These are phyloP conservation scores for Mucor circinelloides DNA, from an alignment of 371 early-diverging fungal species.

Conservation along the genomic window DNA sequence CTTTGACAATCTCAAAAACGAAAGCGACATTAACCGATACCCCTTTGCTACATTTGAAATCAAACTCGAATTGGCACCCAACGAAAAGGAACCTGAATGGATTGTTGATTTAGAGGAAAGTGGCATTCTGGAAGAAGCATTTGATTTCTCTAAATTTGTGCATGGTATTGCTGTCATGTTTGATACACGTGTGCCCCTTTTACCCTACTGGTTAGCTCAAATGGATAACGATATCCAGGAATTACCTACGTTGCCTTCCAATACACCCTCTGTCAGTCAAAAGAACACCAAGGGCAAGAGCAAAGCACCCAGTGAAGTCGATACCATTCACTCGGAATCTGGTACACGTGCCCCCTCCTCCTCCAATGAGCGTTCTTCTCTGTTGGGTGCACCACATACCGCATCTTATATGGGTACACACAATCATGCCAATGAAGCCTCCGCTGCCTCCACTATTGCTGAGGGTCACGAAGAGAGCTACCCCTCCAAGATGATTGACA, in stretches of 20 bases:
- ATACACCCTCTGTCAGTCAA: conserved; percentile 13
- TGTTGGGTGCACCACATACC: conserved; percentile 14
- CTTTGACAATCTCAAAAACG: conserved; percentile 72
- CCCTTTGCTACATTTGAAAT: conserved; percentile 99
- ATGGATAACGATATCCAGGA: conserved; percentile 88
- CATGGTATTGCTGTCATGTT: conserved; percentile 96
- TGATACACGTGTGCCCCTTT: conserved; percentile 81
- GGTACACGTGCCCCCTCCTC: conserved; percentile 13
- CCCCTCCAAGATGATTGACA: conserved; percentile 16
- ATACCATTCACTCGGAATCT: conserved; percentile 9
- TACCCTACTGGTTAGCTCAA: conserved; percentile 94
- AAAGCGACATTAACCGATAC: conserved; percentile 87
- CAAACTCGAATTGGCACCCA: conserved; percentile 92
- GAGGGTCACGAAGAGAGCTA: not conserved
- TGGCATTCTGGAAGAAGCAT: conserved; percentile 94
- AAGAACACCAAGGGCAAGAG: conserved; percentile 11
- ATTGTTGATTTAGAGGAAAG: conserved; percentile 89
- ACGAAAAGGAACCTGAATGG: conserved; percentile 94
- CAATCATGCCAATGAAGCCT: not conserved
- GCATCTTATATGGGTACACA: conserved; percentile 15
- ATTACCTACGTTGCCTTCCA: conserved; percentile 32
- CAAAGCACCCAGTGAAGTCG: conserved; percentile 17
- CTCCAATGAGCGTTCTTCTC: conserved; percentile 33
- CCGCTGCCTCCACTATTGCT: not conserved
- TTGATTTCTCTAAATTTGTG: conserved; percentile 98